Evolutionary conservation across 176 grass and related monocot genomes (phyloP).

Genomic region (Sorghum bicolor): Sorghum_bicolor_NCBIv3 NC_012878.2:2929001-2929500

Average conservation of each 20-base stretch:
- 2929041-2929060: not conserved
- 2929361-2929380: constrained; percentile 59
- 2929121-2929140: not conserved
- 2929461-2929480: constrained; percentile 85
- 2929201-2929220: constrained; percentile 26
- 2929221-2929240: constrained; percentile 63
- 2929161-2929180: constrained; percentile 31
- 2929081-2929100: not conserved
- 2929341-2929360: constrained; percentile 88
- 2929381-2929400: not conserved
- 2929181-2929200: constrained; percentile 20
- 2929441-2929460: constrained; percentile 64
- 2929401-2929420: not conserved
- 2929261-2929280: constrained; percentile 75
- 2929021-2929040: not conserved
- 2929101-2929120: not conserved
- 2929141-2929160: not conserved
- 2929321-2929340: constrained; percentile 57
- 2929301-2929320: constrained; percentile 82
- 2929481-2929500: constrained; percentile 93
- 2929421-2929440: not conserved
- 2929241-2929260: constrained; percentile 79
- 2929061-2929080: not conserved
- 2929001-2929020: not conserved
- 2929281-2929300: constrained; percentile 99